These are phyloP conservation scores for Brassica cretica DNA, from an alignment of 345 rosid genomes.

Conservation along the genomic window DNA sequence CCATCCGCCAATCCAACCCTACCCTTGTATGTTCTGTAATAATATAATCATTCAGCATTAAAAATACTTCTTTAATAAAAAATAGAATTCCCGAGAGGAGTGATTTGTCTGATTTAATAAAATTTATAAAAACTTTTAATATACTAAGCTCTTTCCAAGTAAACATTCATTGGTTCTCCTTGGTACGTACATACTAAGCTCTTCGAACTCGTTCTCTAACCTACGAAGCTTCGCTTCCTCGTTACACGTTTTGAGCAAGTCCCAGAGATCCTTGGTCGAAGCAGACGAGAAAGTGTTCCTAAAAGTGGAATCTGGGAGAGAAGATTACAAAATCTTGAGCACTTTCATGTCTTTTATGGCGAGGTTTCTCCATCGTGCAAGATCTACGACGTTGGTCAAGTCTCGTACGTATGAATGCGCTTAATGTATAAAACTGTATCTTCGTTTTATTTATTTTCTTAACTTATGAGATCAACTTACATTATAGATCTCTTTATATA, in stretches of 20 bases:
- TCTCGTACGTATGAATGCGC: not conserved
- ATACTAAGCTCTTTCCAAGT: not conserved
- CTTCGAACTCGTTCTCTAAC: conserved; percentile 22
- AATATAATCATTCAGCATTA: too few relatives aligned
- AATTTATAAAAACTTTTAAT: too few relatives aligned
- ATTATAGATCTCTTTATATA: too few relatives aligned
- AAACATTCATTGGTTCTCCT: not conserved
- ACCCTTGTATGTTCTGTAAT: not conserved
- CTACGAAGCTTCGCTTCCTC: not conserved
- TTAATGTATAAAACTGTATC: too few relatives aligned
- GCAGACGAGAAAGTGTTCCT: conserved; percentile 3
- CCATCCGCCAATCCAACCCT: not conserved
- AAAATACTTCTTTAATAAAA: too few relatives aligned
- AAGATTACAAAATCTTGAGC: conserved; percentile 20
- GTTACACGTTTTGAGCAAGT: not conserved
- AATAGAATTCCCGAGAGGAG: too few relatives aligned
- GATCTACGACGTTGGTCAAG: not conserved
- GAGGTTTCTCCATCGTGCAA: conserved; percentile 14
- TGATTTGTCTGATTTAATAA: too few relatives aligned
- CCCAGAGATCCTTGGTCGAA: conserved; percentile 29
- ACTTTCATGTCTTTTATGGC: not conserved
- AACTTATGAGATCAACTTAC: too few relatives aligned
- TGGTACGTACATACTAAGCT: conserved; percentile 9
- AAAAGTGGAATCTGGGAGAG: conserved; percentile 23
- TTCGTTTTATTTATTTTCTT: too few relatives aligned